phyloP scores from a whole-genome alignment of 1,284 basidiomycete species.

The Moniliophthora roreri region DNA sequence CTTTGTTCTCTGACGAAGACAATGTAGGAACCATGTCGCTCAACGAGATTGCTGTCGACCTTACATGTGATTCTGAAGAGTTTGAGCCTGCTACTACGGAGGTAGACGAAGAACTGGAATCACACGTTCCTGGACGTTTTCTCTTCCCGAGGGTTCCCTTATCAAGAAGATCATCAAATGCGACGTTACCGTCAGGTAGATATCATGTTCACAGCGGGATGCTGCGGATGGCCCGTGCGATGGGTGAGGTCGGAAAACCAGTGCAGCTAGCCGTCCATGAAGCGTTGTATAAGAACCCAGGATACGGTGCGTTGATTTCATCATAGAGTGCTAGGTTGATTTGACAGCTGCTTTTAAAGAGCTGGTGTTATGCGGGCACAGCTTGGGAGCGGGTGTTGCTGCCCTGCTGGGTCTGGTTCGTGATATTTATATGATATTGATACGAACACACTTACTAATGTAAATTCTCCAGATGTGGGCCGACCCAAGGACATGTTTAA shows the following conservation, averaged over 20 bases:
- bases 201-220: slow-evolving; percentile 80
- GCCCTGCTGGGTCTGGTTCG: slow-evolving; percentile 50
- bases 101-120: slow-evolving; percentile 32
- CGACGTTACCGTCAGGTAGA: slow-evolving; percentile 7
- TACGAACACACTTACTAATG: slow-evolving; percentile 1
- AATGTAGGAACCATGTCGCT: slow-evolving; percentile 72
- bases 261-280: slow-evolving; percentile 74
- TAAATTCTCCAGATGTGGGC: slow-evolving; percentile 77
- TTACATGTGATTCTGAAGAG: slow-evolving; percentile 72
- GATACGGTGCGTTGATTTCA: slow-evolving; percentile 55
- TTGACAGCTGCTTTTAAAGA: slow-evolving; percentile 37
- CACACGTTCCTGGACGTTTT: slow-evolving; percentile 28
- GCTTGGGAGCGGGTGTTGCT: slow-evolving; percentile 66
- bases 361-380: slow-evolving; percentile 79
- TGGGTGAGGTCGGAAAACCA: slow-evolving; percentile 75
- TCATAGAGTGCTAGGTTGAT: background rate
- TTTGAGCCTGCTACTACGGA: slow-evolving; percentile 52
- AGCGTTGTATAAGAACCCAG: slow-evolving; percentile 65
- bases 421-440: slow-evolving; percentile 8
- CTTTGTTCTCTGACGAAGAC: slow-evolving; percentile 9
- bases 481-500: slow-evolving; percentile 72
- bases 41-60: slow-evolving; percentile 81
- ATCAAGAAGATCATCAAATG: slow-evolving; percentile 2
- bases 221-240: slow-evolving; percentile 73
- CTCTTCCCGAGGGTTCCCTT: slow-evolving; percentile 15